Evolutionary conservation across 2,329 filamentous ascomycete genomes (phyloP), one percentile per base, ranked within the genome.

Genomic region (Clonostachys rhizophaga): DNA sequence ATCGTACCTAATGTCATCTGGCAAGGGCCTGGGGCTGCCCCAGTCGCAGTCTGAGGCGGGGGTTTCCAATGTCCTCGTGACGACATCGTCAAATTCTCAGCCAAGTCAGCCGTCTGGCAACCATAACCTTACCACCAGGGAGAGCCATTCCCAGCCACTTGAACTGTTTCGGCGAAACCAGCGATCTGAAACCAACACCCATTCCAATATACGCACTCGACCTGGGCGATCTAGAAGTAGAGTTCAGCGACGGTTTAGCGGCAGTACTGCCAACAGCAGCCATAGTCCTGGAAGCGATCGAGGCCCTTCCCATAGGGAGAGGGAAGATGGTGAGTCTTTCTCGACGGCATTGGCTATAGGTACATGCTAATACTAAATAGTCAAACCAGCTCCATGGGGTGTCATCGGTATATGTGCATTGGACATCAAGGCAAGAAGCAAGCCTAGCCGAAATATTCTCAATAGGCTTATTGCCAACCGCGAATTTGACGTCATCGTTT

Each of bases 401-500:
- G 75, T 84, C 43, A 96, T 99, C 60, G 94, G 94, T 45, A 90
- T 99, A 10, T 99, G 94, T 65, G 95, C 94, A 18, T 75, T 99
- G 49, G 94, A 99, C 69, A 81, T 92, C 56, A 99, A 99, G 71
- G 94, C 94, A 35, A 82, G 94, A 59, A 96, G 91, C 75, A 97
- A 97, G 67, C 94, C 94, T 2, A 96, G 92, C 62, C 81, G 95
- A 55, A 97, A 96, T 61, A 99, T 99, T 55, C 72, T 99, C 50
- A 97, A 95, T 60, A 83, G 91, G 44, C 76, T 99, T 17, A 92
- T 96, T 54, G 83, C 88, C 34, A 91, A 95, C 54, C 83, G 86
- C 44, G 92, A 97, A 57, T 97, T 99, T 60, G 92, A 99, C 59
- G 91, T 97, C 20, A 86, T 95, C 51, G 92, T 99, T 12, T 99